Conservation (phyloP, 2,329 filamentous ascomycete species). For the Nigrograna mackinnonii region DNA sequence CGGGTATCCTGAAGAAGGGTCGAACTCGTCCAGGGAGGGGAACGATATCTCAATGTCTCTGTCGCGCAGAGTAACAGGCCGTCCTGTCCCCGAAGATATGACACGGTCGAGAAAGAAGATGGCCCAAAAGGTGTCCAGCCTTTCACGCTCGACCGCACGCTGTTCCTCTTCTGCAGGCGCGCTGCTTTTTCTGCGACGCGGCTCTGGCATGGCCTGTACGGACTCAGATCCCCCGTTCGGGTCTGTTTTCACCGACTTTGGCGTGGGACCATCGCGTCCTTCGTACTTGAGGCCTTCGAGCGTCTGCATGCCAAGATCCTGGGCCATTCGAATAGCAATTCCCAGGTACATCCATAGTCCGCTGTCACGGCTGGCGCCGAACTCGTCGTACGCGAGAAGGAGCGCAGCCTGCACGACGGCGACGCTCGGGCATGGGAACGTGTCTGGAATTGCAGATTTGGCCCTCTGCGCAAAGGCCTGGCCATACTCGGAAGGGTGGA, state of each 20-base stretch:
- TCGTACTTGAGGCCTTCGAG: slow-evolving; percentile 70
- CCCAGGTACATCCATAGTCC: slow-evolving; percentile 94
- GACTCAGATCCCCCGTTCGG: slow-evolving; percentile 35
- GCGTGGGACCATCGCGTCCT: slow-evolving; percentile 59
- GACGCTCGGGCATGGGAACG: slow-evolving; percentile 80
- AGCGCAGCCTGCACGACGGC: slow-evolving; percentile 83
- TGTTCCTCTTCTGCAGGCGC: slow-evolving; percentile 55
- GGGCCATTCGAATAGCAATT: slow-evolving; percentile 80
- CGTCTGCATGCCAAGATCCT: slow-evolving; percentile 81
- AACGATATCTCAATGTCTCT: slow-evolving; percentile 83
- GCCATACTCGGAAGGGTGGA: slow-evolving; percentile 67
- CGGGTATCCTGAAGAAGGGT: slow-evolving; percentile 67
- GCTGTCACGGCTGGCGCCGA: slow-evolving; percentile 85
- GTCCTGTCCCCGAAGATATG: slow-evolving; percentile 84
- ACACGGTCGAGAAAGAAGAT: slow-evolving; percentile 86
- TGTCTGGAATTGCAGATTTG: slow-evolving; percentile 80
- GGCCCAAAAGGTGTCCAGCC: slow-evolving; percentile 87
- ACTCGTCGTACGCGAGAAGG: slow-evolving; percentile 85
- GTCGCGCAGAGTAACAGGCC: slow-evolving; percentile 81
- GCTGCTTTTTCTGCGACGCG: slow-evolving; percentile 38
- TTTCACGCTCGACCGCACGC: slow-evolving; percentile 74
- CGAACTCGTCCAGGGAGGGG: slow-evolving; percentile 57
- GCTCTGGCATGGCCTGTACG: slow-evolving; percentile 60
- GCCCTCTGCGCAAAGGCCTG: slow-evolving; percentile 79
- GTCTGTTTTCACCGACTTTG: slow-evolving; percentile 55